Conservation (phyloP, 2,329 filamentous ascomycete species). For the Pestalotiopsis sp. region DNA sequence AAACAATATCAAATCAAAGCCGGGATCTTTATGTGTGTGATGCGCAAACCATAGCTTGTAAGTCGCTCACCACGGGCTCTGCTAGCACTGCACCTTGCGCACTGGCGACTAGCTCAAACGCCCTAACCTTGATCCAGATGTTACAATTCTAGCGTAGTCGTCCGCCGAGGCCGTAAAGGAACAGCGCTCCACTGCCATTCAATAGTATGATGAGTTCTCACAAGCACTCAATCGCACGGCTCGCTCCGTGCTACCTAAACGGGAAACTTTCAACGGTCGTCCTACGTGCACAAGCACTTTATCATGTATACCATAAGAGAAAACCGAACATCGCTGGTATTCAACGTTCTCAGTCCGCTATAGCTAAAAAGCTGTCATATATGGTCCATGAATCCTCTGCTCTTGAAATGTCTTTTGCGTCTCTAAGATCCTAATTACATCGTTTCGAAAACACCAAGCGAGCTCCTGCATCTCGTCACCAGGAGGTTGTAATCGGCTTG, state of each 20-base stretch:
- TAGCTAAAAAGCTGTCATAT: not conserved
- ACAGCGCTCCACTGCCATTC: too few relatives aligned
- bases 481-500: not conserved
- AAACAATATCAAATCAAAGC: too few relatives aligned
- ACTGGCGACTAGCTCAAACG: too few relatives aligned
- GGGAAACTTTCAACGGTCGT: not conserved
- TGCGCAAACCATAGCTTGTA: too few relatives aligned
- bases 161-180: too few relatives aligned
- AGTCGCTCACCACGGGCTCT: too few relatives aligned
- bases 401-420: not conserved
- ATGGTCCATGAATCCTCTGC: not conserved
- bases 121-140: too few relatives aligned
- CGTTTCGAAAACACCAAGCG: not conserved
- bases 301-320: not conserved
- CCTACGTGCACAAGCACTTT: not conserved
- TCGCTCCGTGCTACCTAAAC: not conserved
- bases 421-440: not conserved
- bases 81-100: too few relatives aligned
- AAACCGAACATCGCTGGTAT: not conserved
- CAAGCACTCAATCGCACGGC: not conserved
- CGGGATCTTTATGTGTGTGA: too few relatives aligned
- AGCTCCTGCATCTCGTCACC: not conserved
- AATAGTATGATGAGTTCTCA: not conserved
- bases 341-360: not conserved
- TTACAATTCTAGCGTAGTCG: too few relatives aligned